These are phyloP conservation scores for Rhodosporidiobolus odoratus DNA, from an alignment of 768 basidiomycete genomes.

Conservation along the genomic window DNA sequence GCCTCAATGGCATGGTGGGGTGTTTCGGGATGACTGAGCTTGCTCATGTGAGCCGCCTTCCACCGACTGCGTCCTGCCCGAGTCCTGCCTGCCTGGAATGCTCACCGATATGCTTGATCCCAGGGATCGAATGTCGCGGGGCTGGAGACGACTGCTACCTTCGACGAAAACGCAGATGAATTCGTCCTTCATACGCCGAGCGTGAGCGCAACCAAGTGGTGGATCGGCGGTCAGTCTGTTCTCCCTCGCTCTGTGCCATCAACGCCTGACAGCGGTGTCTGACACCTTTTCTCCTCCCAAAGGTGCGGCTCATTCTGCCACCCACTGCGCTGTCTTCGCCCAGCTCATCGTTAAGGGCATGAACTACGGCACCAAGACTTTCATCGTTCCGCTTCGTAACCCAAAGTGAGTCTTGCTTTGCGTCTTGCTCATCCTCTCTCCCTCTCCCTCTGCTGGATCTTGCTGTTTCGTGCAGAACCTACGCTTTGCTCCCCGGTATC, in stretches of 20 bases:
- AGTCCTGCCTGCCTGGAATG: background rate
- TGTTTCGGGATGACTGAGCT: conserved; percentile 46
- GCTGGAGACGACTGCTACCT: conserved; percentile 51
- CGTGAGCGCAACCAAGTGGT: conserved; percentile 51
- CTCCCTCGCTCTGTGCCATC: background rate
- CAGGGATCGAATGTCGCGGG: conserved; percentile 51
- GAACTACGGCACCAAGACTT: conserved; percentile 50
- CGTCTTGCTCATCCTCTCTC: background rate
- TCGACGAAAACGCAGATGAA: conserved; percentile 48
- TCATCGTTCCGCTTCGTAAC: conserved; percentile 50
- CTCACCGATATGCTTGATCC: background rate
- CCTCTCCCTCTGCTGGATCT: too few relatives aligned
- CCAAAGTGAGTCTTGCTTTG: conserved; percentile 29
- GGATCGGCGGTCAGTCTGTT: conserved; percentile 48
- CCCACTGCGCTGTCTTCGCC: conserved; percentile 50
- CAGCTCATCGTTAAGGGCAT: conserved; percentile 50
- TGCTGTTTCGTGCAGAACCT: conserved; percentile 42
- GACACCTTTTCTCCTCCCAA: background rate
- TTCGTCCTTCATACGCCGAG: conserved; percentile 51
- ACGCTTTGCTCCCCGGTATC: conserved; percentile 48
- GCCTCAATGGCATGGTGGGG: conserved; percentile 50
- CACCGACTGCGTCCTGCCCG: background rate
- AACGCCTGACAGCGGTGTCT: background rate
- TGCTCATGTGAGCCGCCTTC: conserved; percentile 10
- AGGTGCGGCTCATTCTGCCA: conserved; percentile 50